Base-by-base conservation (phyloP, 768 basidiomycete species). In the Collybia mongolica region DNA sequence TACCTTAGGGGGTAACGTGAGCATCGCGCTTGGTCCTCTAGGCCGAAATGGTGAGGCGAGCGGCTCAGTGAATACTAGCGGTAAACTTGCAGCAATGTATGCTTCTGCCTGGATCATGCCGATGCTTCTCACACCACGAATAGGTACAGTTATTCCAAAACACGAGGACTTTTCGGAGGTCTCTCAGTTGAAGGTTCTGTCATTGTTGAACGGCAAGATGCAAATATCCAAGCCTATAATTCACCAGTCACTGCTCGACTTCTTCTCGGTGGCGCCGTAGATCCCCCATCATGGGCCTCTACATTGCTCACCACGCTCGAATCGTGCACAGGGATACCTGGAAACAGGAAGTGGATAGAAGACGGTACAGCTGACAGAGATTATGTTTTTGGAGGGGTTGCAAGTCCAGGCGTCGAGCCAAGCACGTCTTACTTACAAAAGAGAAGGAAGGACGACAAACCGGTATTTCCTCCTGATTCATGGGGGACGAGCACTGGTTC, bases 1-100 rank as follows among this genome's bases (percentile, higher is more conserved):
- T 51, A 93, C 90, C 2, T 72, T 97, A 2, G 95, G 95, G 17
- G 94, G 94, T 12, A 96, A 94, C 62, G 72, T 95, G 68, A 93
- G 92, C 54, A 72, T 93, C 39, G 88, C 95, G 7, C 76, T 97
- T 0, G 96, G 96, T 2, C 96, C 96, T 8, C 72, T 98, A 0
- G 96, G 96, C 18, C 84, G 96, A 23, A 98, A 93, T 61, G 91
- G 90, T n/a, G 96, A 98, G 71, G 96, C 93, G 3, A 76, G 71
- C 52, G 94, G 93, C 15, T 75, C 91, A 0, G 55, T 98, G 39
- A 97, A 84, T 60, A 79, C 89, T 1, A 88, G 82, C 44, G 95
- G 95, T 40, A 90, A 86, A 62, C 72, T 97, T 4, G 91, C 96
- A 5, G 93, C 94, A 29, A 97, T 98, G 93, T 93, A 59, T 54